Percentiles rank a stretch among this genome's conserved stretches.
Conservation (phyloP, 352 stramenopile species). For the Globisporangium nagaii region DNA sequence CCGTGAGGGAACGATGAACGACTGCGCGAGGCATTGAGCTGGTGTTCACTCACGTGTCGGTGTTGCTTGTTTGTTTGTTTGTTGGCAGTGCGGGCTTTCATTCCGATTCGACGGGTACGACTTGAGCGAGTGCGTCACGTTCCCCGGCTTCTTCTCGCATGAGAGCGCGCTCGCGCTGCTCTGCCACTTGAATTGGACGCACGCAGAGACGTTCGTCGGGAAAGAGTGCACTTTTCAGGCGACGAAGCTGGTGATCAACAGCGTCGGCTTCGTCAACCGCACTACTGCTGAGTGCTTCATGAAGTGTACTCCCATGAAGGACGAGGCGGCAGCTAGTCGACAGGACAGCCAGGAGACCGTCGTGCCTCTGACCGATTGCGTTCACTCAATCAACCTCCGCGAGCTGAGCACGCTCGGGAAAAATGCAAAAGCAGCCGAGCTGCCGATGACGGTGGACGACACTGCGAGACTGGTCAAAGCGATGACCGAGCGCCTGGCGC, state of each 20-base stretch:
- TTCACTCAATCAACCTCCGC: slow-evolving; percentile 59
- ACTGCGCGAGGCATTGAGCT: too few species aligned
- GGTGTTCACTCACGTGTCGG: background rate
- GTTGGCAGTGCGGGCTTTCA: slow-evolving; percentile 48
- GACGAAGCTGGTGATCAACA: slow-evolving; percentile 23
- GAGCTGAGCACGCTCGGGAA: slow-evolving; percentile 22
- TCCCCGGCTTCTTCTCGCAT: slow-evolving; percentile 51
- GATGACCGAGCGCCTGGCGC: slow-evolving; percentile 24
- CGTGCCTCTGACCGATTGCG: slow-evolving; percentile 29
- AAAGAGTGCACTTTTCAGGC: slow-evolving; percentile 34
- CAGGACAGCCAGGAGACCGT: background rate
- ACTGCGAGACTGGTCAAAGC: slow-evolving; percentile 28
- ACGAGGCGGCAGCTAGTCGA: background rate
- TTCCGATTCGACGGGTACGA: slow-evolving; percentile 61
- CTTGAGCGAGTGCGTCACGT: slow-evolving; percentile 34
- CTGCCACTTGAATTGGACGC: slow-evolving; percentile 56
- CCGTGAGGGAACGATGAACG: too few species aligned
- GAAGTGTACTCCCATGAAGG: background rate
- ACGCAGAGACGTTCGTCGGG: slow-evolving; percentile 33
- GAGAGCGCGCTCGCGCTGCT: slow-evolving; percentile 40
- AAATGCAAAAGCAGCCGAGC: slow-evolving; percentile 6
- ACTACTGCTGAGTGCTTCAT: slow-evolving; percentile 42
- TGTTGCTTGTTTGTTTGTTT: background rate
- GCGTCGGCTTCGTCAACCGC: slow-evolving; percentile 30
- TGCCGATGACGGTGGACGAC: slow-evolving; percentile 38